Evolutionary conservation across 2,329 filamentous ascomycete species (phyloP).

Genomic region (Pseudonectria foliicola): DNA sequence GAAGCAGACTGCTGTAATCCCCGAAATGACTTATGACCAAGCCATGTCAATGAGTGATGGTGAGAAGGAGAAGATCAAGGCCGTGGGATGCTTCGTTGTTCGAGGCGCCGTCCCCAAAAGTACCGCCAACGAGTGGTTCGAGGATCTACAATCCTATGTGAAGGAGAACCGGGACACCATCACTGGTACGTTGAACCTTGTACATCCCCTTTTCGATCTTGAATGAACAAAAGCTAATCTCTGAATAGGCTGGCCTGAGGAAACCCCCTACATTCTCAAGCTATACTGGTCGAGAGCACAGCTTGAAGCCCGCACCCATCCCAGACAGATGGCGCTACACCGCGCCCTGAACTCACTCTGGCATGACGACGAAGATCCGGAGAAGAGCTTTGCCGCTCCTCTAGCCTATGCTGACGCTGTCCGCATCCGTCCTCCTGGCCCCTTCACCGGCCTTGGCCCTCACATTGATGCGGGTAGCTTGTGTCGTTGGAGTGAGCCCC

Average conservation of each 20-base stretch:
- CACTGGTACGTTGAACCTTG: not conserved
- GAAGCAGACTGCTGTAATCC: no score
- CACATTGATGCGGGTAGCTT: conserved; percentile 38
- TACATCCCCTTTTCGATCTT: no score
- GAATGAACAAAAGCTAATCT: not conserved
- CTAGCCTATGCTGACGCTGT: conserved; percentile 28
- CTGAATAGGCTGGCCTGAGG: conserved; percentile 2
- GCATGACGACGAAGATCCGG: conserved; percentile 25
- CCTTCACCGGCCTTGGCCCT: conserved; percentile 33
- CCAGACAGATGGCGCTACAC: conserved; percentile 28
- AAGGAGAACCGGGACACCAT: conserved; percentile 2
- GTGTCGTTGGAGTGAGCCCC: conserved; percentile 32
- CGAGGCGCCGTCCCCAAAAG: conserved; percentile 11
- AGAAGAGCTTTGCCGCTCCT: no score
- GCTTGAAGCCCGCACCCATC: conserved; percentile 29
- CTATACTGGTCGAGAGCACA: conserved; percentile 18
- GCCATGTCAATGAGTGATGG: no score
- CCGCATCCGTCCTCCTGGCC: conserved; percentile 9
- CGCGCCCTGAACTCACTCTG: conserved; percentile 29
- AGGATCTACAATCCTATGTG: conserved; percentile 15
- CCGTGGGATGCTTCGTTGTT: conserved; percentile 13
- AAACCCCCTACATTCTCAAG: conserved; percentile 3
- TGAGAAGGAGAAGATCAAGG: conserved; percentile 15
- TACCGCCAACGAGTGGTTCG: conserved; percentile 15
- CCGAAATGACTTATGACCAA: no score